phyloP scores from a whole-genome alignment of 768 basidiomycete genomes.

The Kwoniella heveanensis region DNA sequence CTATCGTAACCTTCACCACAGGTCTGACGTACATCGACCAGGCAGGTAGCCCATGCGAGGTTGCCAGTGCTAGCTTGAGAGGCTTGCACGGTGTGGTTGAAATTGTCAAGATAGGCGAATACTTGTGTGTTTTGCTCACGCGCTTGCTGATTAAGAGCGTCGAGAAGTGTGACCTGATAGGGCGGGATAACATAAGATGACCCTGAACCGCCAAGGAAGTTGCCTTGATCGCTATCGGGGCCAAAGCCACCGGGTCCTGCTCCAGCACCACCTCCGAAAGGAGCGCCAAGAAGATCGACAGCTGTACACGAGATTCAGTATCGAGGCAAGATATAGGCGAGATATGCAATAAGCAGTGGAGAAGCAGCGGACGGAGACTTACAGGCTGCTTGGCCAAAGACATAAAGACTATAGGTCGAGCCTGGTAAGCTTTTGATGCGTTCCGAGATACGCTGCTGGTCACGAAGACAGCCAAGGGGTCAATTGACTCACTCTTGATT shows the following conservation, averaged over 20 bases:
- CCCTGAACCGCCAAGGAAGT: slow-evolving; percentile 8
- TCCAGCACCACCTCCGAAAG: neutral
- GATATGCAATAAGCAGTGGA: too few species aligned
- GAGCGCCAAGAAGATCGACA: too few species aligned
- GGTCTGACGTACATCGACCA: slow-evolving; percentile 8
- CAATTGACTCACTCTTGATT: too few species aligned
- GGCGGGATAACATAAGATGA: slow-evolving; percentile 10
- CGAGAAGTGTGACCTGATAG: slow-evolving; percentile 4
- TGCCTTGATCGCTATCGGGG: neutral
- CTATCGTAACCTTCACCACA: slow-evolving; percentile 14
- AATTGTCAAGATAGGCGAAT: slow-evolving; percentile 11
- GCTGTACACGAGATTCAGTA: too few species aligned
- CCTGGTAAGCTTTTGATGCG: too few species aligned
- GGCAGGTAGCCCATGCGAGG: neutral
- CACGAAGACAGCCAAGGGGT: too few species aligned
- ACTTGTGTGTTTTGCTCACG: neutral
- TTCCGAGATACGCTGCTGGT: too few species aligned
- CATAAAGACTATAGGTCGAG: too few species aligned
- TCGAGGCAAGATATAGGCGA: too few species aligned
- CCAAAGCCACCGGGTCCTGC: neutral
- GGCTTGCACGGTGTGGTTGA: slow-evolving; percentile 16
- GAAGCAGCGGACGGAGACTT: too few species aligned
- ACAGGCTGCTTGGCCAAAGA: too few species aligned
- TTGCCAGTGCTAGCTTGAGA: neutral
- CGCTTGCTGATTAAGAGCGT: slow-evolving; percentile 1